Base-by-base conservation (phyloP, 2,329 filamentous ascomycete genomes). In the Hypoxylon sp. region DNA sequence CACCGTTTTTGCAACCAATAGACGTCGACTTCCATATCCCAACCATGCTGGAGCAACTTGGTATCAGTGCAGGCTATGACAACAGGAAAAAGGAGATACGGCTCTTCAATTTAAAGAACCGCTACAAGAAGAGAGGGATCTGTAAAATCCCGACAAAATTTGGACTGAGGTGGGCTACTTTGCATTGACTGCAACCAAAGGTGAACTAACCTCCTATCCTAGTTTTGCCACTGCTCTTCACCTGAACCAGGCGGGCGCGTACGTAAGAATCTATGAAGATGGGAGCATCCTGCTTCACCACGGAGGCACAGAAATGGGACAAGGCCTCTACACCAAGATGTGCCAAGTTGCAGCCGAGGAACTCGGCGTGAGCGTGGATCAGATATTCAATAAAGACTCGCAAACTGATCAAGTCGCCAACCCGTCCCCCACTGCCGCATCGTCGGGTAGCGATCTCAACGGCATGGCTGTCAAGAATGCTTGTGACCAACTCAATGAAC, bases 191-290 rank as follows among this genome's bases (percentile, higher is more conserved):
- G 21, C 31, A 29, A 11, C 3, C 13, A 31, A 24, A 31, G 21
- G 15, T n/a, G 10, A 19, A 19, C 17, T 65, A 46, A 69, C 24
- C 35, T 39, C 2, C 24, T 48, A 21, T 47, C 3, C 32, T 24
- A 73, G 71, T 2, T 98, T 97, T 52, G 71, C 71, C 80, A 98
- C 94, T 0, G 95, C 95, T 0, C 85, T 97, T 4, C 97, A 97
- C 83, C 86, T 98, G 72, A 98, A 98, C 80, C 95, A 98, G 78
- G 94, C 95, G 3, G 94, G 94, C 60, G 94, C 94, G 0, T 84
- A 98, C 44, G 94, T 98, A 0, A 95, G 98, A 80, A 94, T 98
- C 70, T 98, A 98, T 79, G 94, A 97, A 78, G 95, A 98, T 72
- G 95, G 95, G 0, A 94, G 91, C 5, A 86, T 98, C 15, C 87